phyloP scores from a whole-genome alignment of 768 basidiomycete genomes.

The Amanita phalloides region DNA sequence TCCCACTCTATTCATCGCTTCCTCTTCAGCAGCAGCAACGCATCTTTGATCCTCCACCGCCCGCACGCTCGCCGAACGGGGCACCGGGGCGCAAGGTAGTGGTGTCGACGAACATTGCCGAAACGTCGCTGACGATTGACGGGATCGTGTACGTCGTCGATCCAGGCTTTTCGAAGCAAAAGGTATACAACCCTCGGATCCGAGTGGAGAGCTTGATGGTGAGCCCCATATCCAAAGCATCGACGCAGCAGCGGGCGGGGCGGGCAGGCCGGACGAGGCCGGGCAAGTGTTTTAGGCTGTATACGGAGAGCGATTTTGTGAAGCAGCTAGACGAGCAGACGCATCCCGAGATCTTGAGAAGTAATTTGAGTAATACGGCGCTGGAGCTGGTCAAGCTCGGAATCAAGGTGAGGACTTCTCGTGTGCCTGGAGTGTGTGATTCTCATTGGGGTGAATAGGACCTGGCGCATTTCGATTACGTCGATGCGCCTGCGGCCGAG shows the following conservation, averaged over 20 bases:
- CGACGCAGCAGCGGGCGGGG: too few species aligned
- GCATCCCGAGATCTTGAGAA: slow-evolving; percentile 88
- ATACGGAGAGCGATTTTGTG: slow-evolving; percentile 97
- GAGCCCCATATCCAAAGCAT: too few species aligned
- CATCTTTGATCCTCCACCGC: slow-evolving; percentile 88
- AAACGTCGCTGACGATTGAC: slow-evolving; percentile 80
- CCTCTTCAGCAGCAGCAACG: slow-evolving; percentile 92
- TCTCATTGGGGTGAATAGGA: slow-evolving; percentile 32
- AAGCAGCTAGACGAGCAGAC: slow-evolving; percentile 96
- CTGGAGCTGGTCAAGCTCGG: slow-evolving; percentile 92
- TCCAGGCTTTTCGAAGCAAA: too few species aligned
- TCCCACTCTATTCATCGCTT: slow-evolving; percentile 92
- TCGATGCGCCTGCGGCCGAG: slow-evolving; percentile 91
- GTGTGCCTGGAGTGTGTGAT: not conserved
- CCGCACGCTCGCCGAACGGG: slow-evolving; percentile 48
- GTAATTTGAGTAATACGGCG: slow-evolving; percentile 89
- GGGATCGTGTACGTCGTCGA: too few species aligned
- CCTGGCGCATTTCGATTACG: slow-evolving; percentile 79
- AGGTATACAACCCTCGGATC: too few species aligned
- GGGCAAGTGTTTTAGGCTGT: slow-evolving; percentile 28
- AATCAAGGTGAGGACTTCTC: slow-evolving; percentile 47
- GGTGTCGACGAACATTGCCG: slow-evolving; percentile 94
- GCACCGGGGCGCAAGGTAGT: slow-evolving; percentile 95
- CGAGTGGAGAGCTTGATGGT: too few species aligned
- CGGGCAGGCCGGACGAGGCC: too few species aligned